phyloP scores from a whole-genome alignment of 441 rosid genomes.

The Erodium chrysanthum region DNA sequence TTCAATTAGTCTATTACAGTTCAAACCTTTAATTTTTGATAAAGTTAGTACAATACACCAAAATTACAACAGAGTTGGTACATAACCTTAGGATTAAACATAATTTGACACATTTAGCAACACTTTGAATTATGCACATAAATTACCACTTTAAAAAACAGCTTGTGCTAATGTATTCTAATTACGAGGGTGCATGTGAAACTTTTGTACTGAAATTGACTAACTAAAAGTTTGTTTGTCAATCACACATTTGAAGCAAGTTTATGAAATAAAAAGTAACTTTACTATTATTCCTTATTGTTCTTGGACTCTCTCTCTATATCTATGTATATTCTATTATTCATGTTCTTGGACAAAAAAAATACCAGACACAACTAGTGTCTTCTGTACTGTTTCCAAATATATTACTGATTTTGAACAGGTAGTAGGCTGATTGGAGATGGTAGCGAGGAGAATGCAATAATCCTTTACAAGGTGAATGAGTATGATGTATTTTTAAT shows the following conservation, averaged over 20 bases:
- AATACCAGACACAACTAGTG: not conserved
- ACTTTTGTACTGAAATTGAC: no score
- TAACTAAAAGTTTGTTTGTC: no score
- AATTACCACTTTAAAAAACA: no score
- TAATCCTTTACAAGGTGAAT: slow-evolving; percentile 70
- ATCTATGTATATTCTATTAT: not conserved
- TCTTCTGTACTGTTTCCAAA: slow-evolving; percentile 5
- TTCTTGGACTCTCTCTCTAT: not conserved
- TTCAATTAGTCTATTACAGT: not conserved
- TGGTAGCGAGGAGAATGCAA: slow-evolving; percentile 69
- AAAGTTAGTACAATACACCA: no score
- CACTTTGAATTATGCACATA: not conserved
- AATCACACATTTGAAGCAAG: no score
- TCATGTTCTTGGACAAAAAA: not conserved
- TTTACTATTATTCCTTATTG: not conserved
- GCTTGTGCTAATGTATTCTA: not conserved
- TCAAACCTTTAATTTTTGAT: not conserved
- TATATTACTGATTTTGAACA: slow-evolving; percentile 27
- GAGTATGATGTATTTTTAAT: slow-evolving; percentile 10
- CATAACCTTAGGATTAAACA: not conserved
- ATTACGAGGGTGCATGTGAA: not conserved
- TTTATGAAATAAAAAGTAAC: no score
- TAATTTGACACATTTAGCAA: not conserved
- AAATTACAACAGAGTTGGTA: not conserved
- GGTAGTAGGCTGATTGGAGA: slow-evolving; percentile 39